Percentiles rank a stretch among this genome's conserved stretches.
Conservation (phyloP, 73 alveolate genomes). For the Paramecium pentaurelia region DNA sequence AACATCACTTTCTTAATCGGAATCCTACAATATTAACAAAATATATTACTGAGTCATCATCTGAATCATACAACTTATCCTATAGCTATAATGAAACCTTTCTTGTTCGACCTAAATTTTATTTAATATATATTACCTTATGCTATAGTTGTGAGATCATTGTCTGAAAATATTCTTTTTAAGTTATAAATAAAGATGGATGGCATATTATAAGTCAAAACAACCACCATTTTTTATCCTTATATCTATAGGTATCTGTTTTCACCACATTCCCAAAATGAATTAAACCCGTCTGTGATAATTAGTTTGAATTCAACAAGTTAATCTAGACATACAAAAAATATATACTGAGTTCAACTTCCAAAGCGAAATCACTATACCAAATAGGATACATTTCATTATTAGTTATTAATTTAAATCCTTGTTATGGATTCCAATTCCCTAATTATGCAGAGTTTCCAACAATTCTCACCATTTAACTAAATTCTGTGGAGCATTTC, state of each 20-base stretch:
- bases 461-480: slow-evolving; percentile 31
- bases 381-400: slow-evolving; percentile 51
- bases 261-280: background rate
- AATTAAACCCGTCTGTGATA: background rate
- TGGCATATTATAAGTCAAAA: background rate
- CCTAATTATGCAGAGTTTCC: slow-evolving; percentile 56
- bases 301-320: background rate
- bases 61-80: background rate
- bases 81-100: background rate
- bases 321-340: background rate
- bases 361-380: slow-evolving; percentile 25
- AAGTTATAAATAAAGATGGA: background rate
- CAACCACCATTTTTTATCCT: background rate
- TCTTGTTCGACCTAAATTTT: background rate
- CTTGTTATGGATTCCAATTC: slow-evolving; percentile 55
- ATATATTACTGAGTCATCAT: background rate
- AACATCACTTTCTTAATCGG: background rate
- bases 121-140: background rate
- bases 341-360: background rate
- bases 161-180: background rate
- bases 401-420: slow-evolving; percentile 40
- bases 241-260: background rate
- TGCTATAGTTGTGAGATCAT: background rate
- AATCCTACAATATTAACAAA: background rate
- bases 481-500: slow-evolving; percentile 35